Conservation (phyloP, 768 basidiomycete species). For the Baorangia bicolor region DNA sequence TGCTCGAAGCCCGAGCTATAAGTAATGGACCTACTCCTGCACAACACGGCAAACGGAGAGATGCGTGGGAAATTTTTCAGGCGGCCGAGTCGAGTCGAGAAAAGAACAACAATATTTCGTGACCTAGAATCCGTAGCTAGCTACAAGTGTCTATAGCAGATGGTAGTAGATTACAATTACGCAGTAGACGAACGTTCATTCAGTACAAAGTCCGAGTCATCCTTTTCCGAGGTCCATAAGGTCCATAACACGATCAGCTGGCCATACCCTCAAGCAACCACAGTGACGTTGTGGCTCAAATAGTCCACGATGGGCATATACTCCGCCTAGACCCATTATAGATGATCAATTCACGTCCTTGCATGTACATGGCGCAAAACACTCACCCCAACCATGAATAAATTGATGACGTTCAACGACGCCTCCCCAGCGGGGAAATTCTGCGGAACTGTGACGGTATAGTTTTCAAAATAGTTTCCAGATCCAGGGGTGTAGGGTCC, state of each 20-base stretch:
- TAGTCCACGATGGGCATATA: slow-evolving; percentile 17
- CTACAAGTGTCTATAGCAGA: not conserved
- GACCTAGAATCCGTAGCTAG: not conserved
- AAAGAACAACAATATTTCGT: no score
- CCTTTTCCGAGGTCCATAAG: not conserved
- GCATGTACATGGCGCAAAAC: not conserved
- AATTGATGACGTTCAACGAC: slow-evolving; percentile 37
- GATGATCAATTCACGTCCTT: not conserved
- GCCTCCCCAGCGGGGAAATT: slow-evolving; percentile 28
- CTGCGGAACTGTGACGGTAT: slow-evolving; percentile 31
- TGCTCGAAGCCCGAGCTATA: not conserved
- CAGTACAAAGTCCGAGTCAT: not conserved
- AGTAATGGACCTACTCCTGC: not conserved
- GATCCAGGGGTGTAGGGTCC: slow-evolving; percentile 31
- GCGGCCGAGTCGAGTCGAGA: no score
- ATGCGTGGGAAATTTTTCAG: slow-evolving; percentile 16
- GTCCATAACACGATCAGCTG: not conserved
- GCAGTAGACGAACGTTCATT: not conserved
- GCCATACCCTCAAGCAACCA: not conserved
- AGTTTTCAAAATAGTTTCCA: slow-evolving; percentile 29
- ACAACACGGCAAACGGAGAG: slow-evolving; percentile 11
- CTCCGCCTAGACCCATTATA: slow-evolving; percentile 5
- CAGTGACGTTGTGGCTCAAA: slow-evolving; percentile 21
- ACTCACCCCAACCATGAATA: slow-evolving; percentile 43
- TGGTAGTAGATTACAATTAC: not conserved